phyloP scores from a whole-genome alignment of 78 protist genomes.

The Speleostelium caveatum region DNA sequence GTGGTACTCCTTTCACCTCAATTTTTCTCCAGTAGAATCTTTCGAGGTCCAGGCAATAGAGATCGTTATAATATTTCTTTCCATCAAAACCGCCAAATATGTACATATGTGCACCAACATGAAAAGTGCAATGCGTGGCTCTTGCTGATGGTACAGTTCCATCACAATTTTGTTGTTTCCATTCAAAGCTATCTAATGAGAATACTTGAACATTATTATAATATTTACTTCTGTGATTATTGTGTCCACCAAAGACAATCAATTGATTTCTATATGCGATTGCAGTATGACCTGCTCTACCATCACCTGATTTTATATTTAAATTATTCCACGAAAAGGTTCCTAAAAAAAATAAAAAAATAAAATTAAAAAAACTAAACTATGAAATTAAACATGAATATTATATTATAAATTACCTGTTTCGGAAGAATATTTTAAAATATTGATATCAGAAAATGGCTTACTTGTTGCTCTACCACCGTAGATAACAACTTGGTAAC shows the following conservation, averaged over 20 bases:
- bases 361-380: not conserved
- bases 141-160: conserved; percentile 45
- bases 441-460: conserved; percentile 56
- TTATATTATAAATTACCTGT: not conserved
- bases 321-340: conserved; percentile 31
- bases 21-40: conserved; percentile 53
- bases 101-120: conserved; percentile 22
- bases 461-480: conserved; percentile 63
- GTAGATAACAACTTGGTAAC: conserved; percentile 17
- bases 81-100: conserved; percentile 79
- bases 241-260: conserved; percentile 70
- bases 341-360: not conserved
- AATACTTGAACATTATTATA: conserved; percentile 23
- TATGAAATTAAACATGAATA: not conserved
- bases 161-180: conserved; percentile 66
- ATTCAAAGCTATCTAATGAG: conserved; percentile 26
- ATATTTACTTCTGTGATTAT: conserved; percentile 54
- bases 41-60: conserved; percentile 47
- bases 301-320: conserved; percentile 30
- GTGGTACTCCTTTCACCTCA: conserved; percentile 29
- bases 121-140: conserved; percentile 60
- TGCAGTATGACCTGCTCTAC: conserved; percentile 73
- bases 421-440: conserved; percentile 8
- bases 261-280: conserved; percentile 11
- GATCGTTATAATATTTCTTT: conserved; percentile 68